These are phyloP conservation scores for Pseudognaphalium luteoalbum DNA, from an alignment of 129 eudicot genomes.

Conservation along the genomic window DNA sequence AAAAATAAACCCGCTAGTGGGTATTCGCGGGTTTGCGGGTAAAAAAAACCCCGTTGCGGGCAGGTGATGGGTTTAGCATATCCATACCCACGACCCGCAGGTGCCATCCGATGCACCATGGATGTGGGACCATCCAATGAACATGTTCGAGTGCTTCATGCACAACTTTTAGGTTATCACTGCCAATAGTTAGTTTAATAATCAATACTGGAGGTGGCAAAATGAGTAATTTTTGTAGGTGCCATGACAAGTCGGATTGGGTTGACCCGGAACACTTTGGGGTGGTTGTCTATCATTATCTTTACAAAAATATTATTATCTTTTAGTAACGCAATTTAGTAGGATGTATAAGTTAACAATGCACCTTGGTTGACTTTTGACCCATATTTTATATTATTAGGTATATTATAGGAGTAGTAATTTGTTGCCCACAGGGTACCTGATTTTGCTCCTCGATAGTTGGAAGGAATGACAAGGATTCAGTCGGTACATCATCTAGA, in stretches of 20 bases:
- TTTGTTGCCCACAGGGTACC: slow-evolving; percentile 36
- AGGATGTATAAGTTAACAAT: neutral
- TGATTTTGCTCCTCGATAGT: slow-evolving; percentile 44
- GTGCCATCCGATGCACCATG: neutral
- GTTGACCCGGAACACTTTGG: neutral
- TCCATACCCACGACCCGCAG: too few relatives aligned
- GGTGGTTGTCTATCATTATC: too few relatives aligned
- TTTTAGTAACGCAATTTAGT: neutral
- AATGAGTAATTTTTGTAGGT: neutral
- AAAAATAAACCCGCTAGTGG: too few relatives aligned
- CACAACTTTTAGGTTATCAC: neutral
- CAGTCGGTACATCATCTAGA: slow-evolving; percentile 29
- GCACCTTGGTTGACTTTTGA: neutral
- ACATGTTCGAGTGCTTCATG: neutral
- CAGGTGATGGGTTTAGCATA: too few relatives aligned
- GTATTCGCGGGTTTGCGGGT: too few relatives aligned
- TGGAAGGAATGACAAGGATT: slow-evolving; percentile 36
- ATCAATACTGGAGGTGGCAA: neutral
- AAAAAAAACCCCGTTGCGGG: too few relatives aligned
- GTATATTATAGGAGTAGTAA: slow-evolving; percentile 1
- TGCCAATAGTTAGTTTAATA: neutral
- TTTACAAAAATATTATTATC: neutral
- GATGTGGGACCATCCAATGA: neutral
- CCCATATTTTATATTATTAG: neutral
- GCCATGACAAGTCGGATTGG: neutral